Base-by-base conservation (phyloP, 371 early-diverging fungal genomes). In the Basidiobolus meristosporus region DNA sequence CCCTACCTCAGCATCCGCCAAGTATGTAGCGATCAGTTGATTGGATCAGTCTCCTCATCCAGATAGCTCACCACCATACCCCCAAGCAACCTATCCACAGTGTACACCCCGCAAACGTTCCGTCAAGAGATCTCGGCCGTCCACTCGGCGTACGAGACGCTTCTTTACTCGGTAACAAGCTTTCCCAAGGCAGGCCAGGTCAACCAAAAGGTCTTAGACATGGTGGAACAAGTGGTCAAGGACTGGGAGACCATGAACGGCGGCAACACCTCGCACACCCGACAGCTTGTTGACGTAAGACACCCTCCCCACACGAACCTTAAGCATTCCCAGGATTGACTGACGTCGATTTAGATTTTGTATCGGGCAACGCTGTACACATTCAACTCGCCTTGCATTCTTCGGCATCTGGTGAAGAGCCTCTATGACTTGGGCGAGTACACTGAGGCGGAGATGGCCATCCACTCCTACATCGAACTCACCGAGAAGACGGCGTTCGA, bases 161-260 rank as follows among this genome's bases (percentile, higher is more conserved):
- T 71, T 39, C 48, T 83, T 12, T 59, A 65, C 33, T 50, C 57
- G 2, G 46, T 63, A 2, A 55, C 60, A 0, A 36, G 57, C 7
- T 70, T 81, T 45, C 82, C 84, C n/a, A 63, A 51, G 28, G 76
- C 84, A 6, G 65, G 65, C 19, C 65, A 76, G 37, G 55, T 62
- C 3, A 74, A 81, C 43, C 44, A 39, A n/a, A 53, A 55, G 1
- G 60, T 77, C 0, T 22, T 81, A 12, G 64, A 66, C 4, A 73
- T 70, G 54, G 64, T 70, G 4, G 77, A 81, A 44, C 64, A 63
- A 36, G 54, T 79, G 5, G 63, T 70, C 1, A 44, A 47, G 9
- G 77, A 79, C 45, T 63, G 77, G 44, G 60, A 60, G 31, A 23
- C 68, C 44, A 51, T 73, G 1, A 57, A 60, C 5, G 52, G 63